Evolutionary conservation across 202 grass and related monocot genomes (phyloP), one percentile per base, ranked within the genome.

Genomic region (Saccharum hybrid): DNA sequence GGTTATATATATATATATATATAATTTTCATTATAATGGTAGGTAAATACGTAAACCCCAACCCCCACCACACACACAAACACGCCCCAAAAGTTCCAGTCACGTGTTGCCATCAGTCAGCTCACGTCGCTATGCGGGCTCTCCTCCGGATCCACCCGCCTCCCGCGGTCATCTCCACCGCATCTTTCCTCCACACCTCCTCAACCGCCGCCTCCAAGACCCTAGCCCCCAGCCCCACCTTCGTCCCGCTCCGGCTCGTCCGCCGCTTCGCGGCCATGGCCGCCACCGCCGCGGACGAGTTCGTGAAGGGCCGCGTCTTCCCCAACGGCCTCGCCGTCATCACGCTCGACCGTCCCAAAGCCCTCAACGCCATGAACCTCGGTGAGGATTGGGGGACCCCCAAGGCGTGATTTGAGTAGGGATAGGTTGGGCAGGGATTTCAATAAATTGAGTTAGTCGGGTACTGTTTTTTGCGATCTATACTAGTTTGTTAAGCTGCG

Each of bases 311-410:
- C 16, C 71, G 83, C 51, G 81, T 98, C 64, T 82, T 79, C 78
- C 93, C 96, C 60, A 95, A 95, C 84, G 96, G 96, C 79, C 81
- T 98, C 71, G 96, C 93, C 16, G 83, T 98, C 78, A 92, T 98
- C 93, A 95, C 96, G 41, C 96, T 98, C 65, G 93, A 95, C 79
- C 92, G 96, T 2, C 96, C 96, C 71, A 98, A 95, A 87, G 96
- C 92, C 48, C 96, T 98, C 81, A 98, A 98, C 83, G 92, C 96
- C 87, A 98, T 98, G 96, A 98, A 98, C 74, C 71, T 98, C 36
- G 96, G 96, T 95, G 70, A 75, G 83, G 37, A 48, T 66, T 36
- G 15, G n/a, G 19, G n/a, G 8, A 59, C 54, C n/a, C 54, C 22
- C 54, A 56, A 56, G 18, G 51, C 51, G 51, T 56, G 51, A 56